These are phyloP conservation scores for Lolium multiflorum DNA, from an alignment of 176 grass and related monocot species.

Conservation along the genomic window DNA sequence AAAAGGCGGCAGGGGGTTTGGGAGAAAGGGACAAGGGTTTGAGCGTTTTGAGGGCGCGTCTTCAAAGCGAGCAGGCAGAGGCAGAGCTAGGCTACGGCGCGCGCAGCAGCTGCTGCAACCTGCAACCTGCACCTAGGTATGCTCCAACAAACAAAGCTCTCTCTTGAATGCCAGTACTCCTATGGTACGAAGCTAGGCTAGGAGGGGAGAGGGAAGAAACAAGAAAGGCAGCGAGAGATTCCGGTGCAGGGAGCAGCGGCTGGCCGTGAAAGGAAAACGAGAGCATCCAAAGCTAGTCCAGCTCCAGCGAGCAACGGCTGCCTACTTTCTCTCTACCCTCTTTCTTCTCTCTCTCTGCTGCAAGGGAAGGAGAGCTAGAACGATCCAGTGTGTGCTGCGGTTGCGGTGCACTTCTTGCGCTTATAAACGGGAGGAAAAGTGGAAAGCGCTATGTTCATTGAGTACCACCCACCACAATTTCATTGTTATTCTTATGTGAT, in stretches of 20 bases:
- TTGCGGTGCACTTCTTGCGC: background rate
- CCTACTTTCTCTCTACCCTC: background rate
- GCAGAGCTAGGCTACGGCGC: background rate
- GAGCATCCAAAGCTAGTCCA: constrained; percentile 31
- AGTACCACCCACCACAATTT: background rate
- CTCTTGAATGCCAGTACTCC: background rate
- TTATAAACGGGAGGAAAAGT: constrained; percentile 47
- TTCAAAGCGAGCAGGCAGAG: background rate
- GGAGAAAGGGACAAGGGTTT: constrained; percentile 38
- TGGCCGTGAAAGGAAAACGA: constrained; percentile 14
- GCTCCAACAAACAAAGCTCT: background rate
- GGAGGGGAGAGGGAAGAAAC: constrained; percentile 22
- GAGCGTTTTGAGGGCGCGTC: background rate
- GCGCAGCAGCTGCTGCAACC: background rate
- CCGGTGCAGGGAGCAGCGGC: constrained; percentile 17
- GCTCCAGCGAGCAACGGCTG: constrained; percentile 38
- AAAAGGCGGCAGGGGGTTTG: constrained; percentile 52
- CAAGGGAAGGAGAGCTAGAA: background rate
- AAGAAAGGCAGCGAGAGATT: constrained; percentile 29
- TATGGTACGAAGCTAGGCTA: background rate
- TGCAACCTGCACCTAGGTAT: background rate
- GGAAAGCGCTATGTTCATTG: background rate
- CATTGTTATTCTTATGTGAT: background rate
- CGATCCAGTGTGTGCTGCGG: background rate
- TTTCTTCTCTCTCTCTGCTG: background rate